A percentile compares a stretch with the other conserved stretches of the same genome.
phyloP scores from a whole-genome alignment of 176 grass and related monocot species.

The Microstegium vimineum region DNA sequence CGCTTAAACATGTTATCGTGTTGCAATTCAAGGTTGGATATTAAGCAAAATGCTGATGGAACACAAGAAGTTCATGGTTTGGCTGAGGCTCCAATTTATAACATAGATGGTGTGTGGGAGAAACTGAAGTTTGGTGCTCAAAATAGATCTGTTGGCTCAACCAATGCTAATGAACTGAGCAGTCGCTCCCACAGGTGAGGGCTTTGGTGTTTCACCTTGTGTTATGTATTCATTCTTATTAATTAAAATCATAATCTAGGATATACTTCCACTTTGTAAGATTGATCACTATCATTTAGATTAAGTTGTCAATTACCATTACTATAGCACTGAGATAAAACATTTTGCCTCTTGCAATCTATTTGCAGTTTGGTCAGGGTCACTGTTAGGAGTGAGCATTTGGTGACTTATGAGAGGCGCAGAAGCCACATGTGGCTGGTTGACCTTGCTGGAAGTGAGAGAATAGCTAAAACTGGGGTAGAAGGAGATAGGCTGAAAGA shows the following conservation, averaged over 20 bases:
- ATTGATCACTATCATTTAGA: constrained; percentile 1
- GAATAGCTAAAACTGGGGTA: constrained; percentile 69
- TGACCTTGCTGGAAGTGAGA: constrained; percentile 93
- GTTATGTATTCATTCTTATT: background rate
- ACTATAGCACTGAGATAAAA: too few species aligned
- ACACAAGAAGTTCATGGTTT: constrained; percentile 83
- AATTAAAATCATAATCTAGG: constrained; percentile 15
- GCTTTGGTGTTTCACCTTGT: background rate
- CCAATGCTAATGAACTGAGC: constrained; percentile 83
- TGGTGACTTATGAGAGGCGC: constrained; percentile 52
- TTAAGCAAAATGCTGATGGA: constrained; percentile 79
- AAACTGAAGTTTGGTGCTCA: constrained; percentile 65
- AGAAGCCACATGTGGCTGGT: constrained; percentile 89
- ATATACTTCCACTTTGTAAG: background rate
- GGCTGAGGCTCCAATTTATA: constrained; percentile 56
- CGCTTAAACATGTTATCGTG: constrained; percentile 6
- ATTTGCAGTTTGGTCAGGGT: constrained; percentile 77
- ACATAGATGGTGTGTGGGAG: constrained; percentile 71
- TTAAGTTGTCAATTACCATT: background rate
- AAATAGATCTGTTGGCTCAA: constrained; percentile 92
- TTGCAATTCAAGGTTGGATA: constrained; percentile 72
- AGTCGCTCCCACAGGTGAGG: constrained; percentile 88
- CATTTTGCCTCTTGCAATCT: background rate
- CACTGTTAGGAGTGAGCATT: constrained; percentile 63
- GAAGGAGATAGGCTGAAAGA: constrained; percentile 91